Percentiles rank a stretch among this genome's conserved stretches.
Conservation (phyloP, 208 protist species). For the Leishmania amazonensis region DNA sequence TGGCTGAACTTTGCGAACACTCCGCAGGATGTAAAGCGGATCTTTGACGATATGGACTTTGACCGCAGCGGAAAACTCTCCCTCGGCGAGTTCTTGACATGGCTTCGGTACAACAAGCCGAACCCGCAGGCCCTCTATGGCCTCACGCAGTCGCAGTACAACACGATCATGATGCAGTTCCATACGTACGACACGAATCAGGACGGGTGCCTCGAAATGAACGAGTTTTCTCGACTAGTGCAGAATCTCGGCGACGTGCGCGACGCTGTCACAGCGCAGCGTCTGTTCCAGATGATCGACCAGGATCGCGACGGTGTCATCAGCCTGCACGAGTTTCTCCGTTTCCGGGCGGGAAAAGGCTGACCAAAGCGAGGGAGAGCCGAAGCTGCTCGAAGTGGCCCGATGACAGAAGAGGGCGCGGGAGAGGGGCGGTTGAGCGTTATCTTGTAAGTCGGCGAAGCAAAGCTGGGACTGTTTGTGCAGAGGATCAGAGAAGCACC, state of each 20-base stretch:
- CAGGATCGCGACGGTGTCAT: conserved; percentile 44
- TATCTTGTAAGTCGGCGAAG: neutral
- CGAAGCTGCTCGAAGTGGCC: neutral
- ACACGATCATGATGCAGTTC: conserved; percentile 90
- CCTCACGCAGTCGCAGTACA: conserved; percentile 79
- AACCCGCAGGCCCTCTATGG: conserved; percentile 76
- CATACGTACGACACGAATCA: conserved; percentile 73
- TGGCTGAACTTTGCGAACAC: conserved; percentile 85
- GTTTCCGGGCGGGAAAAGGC: conserved; percentile 44
- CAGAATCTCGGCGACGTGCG: conserved; percentile 51
- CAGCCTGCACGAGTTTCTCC: conserved; percentile 81
- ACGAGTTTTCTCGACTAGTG: conserved; percentile 68
- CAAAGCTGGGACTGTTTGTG: neutral
- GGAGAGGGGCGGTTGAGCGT: neutral
- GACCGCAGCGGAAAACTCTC: conserved; percentile 61
- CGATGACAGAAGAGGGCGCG: neutral
- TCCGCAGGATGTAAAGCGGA: conserved; percentile 64
- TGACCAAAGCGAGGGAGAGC: conserved; percentile 1
- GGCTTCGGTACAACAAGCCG: conserved; percentile 74
- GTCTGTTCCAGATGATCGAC: conserved; percentile 71
- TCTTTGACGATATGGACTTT: conserved; percentile 81
- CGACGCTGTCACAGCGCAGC: conserved; percentile 29
- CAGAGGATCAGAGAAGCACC: neutral
- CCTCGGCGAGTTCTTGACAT: conserved; percentile 77
- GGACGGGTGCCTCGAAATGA: conserved; percentile 57